Evolutionary conservation across 805 yeast species (phyloP), one percentile per base, ranked within the genome.

Genomic region (Kregervanrija delftensis): DNA sequence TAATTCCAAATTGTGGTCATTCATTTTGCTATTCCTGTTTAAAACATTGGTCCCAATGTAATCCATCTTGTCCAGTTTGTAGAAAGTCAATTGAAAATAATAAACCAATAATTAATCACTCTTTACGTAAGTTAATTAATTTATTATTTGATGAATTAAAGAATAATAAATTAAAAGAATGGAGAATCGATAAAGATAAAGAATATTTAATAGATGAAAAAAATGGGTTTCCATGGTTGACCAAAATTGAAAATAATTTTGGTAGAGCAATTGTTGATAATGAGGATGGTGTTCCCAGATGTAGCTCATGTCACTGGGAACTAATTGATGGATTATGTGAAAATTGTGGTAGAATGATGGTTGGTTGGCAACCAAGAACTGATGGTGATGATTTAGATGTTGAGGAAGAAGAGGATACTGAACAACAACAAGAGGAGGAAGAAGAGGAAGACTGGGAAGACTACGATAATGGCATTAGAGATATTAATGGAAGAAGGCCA

Each of bases 281-380:
- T 30, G 76, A 77, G 30, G 91, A 85, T 54, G 89, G 89, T 2
- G 86, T 84, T 9, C 77, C 84, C 0, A 63, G 91, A 44, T 85
- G 93, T 56, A 76, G 84, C 8, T 74, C 77, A 45, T 85, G 93
- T 58, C 88, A 81, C 55, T 85, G 91, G 91, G 91, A 85, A 54
- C 79, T 83, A 1, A 77, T 76, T 48, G 88, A 86, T 0, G 64
- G 72, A 3, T 67, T 63, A n/a, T 85, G 93, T 55, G 69, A 77
- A 5, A 83, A 84, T 54, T 85, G 93, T 60, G 83, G 83, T 4
- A 64, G 76, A 46, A 58, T 77, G 31, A 72, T 83, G 43, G 46
- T 58, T 1, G 49, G 51, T 9, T 50, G 53, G 51, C 45, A 49
- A 30, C 40, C 39, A 30, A 35, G 52, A 38, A 35, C 33, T 9